These are phyloP conservation scores for Glutinoglossum americanum DNA, from an alignment of 495 filamentous ascomycete genomes.

Conservation along the genomic window DNA sequence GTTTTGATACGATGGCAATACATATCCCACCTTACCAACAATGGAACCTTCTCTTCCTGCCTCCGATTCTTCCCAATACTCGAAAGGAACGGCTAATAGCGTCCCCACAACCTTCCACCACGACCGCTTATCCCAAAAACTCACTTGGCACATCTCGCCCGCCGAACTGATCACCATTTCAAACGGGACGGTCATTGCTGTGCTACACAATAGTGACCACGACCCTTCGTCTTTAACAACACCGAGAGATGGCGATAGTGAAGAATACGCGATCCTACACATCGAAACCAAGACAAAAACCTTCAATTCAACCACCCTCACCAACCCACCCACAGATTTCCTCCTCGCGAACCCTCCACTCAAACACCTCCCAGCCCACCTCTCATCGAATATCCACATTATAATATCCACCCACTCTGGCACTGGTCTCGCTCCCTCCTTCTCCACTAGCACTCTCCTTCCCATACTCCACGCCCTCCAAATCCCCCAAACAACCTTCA, in stretches of 20 bases:
- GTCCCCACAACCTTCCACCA: not conserved
- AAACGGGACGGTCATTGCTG: not conserved
- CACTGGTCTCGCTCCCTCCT: conserved; percentile 31
- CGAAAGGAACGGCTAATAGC: no score
- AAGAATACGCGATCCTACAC: not conserved
- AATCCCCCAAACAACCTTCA: conserved; percentile 14
- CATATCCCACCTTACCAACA: no score
- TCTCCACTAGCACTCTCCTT: conserved; percentile 33
- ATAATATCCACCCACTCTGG: conserved; percentile 59
- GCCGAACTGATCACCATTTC: not conserved
- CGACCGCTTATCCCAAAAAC: not conserved
- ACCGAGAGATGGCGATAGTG: no score
- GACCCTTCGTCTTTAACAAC: no score
- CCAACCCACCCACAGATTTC: not conserved
- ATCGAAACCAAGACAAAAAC: not conserved
- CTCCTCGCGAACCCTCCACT: not conserved
- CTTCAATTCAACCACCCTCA: not conserved
- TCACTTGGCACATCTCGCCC: not conserved
- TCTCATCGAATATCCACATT: conserved; percentile 28
- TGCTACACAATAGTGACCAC: not conserved
- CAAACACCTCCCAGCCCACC: not conserved
- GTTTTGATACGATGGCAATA: no score
- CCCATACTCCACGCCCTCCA: conserved; percentile 31
- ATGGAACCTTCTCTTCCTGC: no score
- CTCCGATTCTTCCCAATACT: no score